Evolutionary conservation across 1,284 basidiomycete genomes (phyloP).

Genomic region (Fomitopsis schrenkii): DNA sequence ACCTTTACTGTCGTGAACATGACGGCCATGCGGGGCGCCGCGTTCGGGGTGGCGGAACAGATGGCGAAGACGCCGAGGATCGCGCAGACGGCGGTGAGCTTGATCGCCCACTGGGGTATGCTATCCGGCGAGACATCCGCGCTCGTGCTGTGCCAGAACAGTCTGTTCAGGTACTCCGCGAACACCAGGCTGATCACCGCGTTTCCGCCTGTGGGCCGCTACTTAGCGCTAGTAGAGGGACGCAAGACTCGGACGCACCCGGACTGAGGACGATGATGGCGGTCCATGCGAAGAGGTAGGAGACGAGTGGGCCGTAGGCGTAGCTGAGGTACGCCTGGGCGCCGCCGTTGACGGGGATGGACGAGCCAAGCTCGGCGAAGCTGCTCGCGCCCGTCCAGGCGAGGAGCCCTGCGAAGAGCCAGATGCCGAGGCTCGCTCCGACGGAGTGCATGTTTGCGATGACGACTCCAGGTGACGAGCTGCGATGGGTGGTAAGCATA

Average conservation of each 20-base stretch:
- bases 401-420: constrained; percentile 76
- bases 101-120: constrained; percentile 90
- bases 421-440: constrained; percentile 79
- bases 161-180: constrained; percentile 84
- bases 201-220: constrained; percentile 44
- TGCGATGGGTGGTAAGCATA: constrained; percentile 23
- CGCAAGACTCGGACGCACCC: constrained; percentile 38
- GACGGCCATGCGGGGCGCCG: constrained; percentile 82
- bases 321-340: constrained; percentile 90
- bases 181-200: constrained; percentile 73
- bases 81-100: constrained; percentile 77
- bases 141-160: constrained; percentile 65
- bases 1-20: constrained; percentile 89
- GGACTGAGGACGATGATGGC: constrained; percentile 87
- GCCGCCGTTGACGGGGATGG: constrained; percentile 85
- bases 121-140: constrained; percentile 67
- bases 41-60: constrained; percentile 74
- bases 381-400: constrained; percentile 94
- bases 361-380: constrained; percentile 83
- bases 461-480: constrained; percentile 87
- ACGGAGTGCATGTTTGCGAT: constrained; percentile 83
- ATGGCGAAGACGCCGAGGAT: constrained; percentile 70
- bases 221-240: background rate
- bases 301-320: constrained; percentile 82
- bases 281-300: constrained; percentile 88